Evolutionary conservation across 2,329 filamentous ascomycete genomes (phyloP), one percentile per base, ranked within the genome.

Genomic region (Colletotrichum filicis): DNA sequence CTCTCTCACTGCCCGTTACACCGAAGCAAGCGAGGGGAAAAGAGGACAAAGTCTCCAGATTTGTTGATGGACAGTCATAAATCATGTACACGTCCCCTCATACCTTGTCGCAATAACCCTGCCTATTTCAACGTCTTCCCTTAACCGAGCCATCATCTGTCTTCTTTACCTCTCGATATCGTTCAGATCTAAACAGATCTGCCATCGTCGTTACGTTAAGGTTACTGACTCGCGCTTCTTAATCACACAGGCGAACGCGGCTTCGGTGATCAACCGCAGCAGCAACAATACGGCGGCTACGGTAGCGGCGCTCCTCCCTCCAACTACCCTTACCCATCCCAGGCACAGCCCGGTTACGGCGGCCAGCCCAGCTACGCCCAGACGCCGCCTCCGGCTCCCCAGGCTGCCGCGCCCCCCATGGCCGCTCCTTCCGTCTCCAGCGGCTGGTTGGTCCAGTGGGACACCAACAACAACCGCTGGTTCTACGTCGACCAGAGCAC

Each of bases 391-490:
- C 70, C 70, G 66, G 70, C 55, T 78, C 75, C 14, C 79, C 80
- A 52, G 78, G 79, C 37, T 81, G 83, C 70, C 79, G 80, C 19
- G 80, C 79, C 28, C 79, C 81, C 24, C 72, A 80, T 74, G 73
- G 73, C 73, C 37, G 73, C 73, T 52, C 73, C 73, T 32, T 61
- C 73, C 73, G 83, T 92, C 75, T 86, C 91, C 28, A 78, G 85
- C 62, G 91, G 91, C 76, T 93, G 92, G 91, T 82, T 84, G 32
- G 85, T 90, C 28, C 88, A 92, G 80, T 93, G 88, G 82, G 91
- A 93, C 75, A 87, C 89, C 70, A 85, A 84, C 71, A 83, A 86
- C 73, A 88, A 91, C 78, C 88, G 89, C 68, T 92, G 89, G 84
- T 93, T 89, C 82, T 94, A 92, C 78, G 85, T 90, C 69, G 90